Base-by-base conservation (phyloP, 306 rosid species). In the Urtica urens region DNA sequence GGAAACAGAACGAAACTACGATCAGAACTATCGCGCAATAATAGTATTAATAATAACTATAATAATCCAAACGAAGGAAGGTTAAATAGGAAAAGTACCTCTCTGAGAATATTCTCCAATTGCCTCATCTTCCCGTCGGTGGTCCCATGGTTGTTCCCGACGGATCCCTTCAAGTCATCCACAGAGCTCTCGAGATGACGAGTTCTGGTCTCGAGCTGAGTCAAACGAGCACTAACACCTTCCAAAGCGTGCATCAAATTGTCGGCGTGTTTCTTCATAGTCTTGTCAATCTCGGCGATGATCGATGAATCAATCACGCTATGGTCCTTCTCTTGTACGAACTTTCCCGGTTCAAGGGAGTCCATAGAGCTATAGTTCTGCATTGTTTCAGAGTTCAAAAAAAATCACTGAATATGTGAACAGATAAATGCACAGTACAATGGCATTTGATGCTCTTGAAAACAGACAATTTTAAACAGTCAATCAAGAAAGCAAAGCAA, bases 41-140 rank as follows among this genome's bases (percentile, higher is more conserved):
- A n/a, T n/a, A n/a, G n/a, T n/a, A n/a, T n/a, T n/a, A n/a, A n/a
- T n/a, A n/a, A n/a, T n/a, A n/a, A n/a, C n/a, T n/a, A n/a, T n/a
- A n/a, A n/a, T n/a, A n/a, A n/a, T n/a, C n/a, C n/a, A n/a, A n/a
- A n/a, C n/a, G n/a, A 53, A 58, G 54, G 22, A 38, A 30, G 17
- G 2, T 2, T 11, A 19, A 15, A 20, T 10, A 43, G 7, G 3
- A 27, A 43, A 43, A 59, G 52, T 70, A 82, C 96, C 87, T 86
- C 94, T 68, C 55, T 73, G 49, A 86, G 83, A 66, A 86, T 77
- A 79, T 79, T 80, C 68, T 82, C 86, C 69, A 82, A 55, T 53
- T 63, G 94, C 68, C 86, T 74, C 79, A 82, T 70, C 59, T 70
- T 77, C 61, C 90, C 96, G 63, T 86, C 96, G 56, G 83, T 63